A percentile compares a stretch with the other conserved stretches of the same genome.
Conservation (phyloP, 768 basidiomycete genomes). For the Crucibulum laeve region DNA sequence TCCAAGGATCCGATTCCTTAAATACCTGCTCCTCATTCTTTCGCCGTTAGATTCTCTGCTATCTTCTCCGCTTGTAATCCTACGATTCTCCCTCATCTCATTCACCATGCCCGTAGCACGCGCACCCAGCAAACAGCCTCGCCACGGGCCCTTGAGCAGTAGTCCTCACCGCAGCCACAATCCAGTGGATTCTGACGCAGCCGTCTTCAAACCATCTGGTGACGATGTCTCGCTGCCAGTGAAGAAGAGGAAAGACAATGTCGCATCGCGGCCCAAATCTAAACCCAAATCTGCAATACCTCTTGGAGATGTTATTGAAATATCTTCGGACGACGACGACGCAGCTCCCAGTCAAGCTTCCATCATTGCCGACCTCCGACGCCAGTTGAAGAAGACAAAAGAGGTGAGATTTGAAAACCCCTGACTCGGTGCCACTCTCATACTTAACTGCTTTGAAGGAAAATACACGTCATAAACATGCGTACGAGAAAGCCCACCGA, state of each 20-base stretch:
- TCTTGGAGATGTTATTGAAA: constrained; percentile 43
- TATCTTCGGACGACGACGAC: constrained; percentile 53
- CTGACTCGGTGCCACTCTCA: not conserved
- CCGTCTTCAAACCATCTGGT: constrained; percentile 30
- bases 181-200: too few relatives aligned
- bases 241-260: not conserved
- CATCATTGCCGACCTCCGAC: constrained; percentile 27
- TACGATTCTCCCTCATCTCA: constrained; percentile 3
- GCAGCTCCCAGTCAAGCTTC: constrained; percentile 12
- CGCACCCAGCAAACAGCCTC: constrained; percentile 10
- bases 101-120: constrained; percentile 26
- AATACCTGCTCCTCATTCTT: too few relatives aligned
- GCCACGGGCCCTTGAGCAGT: too few relatives aligned
- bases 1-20: too few relatives aligned
- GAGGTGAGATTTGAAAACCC: constrained; percentile 27
- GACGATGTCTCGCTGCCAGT: constrained; percentile 12
- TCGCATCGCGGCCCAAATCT: constrained; percentile 4
- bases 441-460: constrained; percentile 19
- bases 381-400: constrained; percentile 36
- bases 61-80: too few relatives aligned
- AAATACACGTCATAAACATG: constrained; percentile 22
- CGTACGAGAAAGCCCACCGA: constrained; percentile 22
- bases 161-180: too few relatives aligned
- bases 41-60: too few relatives aligned
- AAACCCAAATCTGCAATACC: constrained; percentile 8